Percentiles rank a stretch among this genome's conserved stretches.
Conservation (phyloP, 495 filamentous ascomycete genomes). For the Daldinia vernicosa region DNA sequence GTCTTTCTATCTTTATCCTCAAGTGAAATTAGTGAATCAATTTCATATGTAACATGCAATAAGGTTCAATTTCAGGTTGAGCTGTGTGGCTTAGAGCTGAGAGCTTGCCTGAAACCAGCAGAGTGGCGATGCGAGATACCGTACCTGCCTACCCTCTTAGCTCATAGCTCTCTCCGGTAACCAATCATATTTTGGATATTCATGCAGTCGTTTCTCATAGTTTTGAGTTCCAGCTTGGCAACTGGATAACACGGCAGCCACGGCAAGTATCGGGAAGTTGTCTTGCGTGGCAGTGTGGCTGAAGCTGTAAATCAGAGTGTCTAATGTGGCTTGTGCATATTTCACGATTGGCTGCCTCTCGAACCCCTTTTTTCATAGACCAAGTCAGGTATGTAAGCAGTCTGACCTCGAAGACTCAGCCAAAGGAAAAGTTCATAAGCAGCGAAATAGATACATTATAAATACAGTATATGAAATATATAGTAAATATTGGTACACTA, state of each 20-base stretch:
- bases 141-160: constrained; percentile 9
- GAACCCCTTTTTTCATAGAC: background rate
- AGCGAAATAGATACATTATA: too few species aligned
- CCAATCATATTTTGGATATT: constrained; percentile 20
- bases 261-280: background rate
- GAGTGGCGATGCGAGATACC: constrained; percentile 16
- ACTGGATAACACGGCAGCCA: constrained; percentile 4
- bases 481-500: background rate
- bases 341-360: background rate
- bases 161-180: background rate
- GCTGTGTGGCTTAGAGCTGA: constrained; percentile 21
- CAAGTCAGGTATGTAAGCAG: too few species aligned
- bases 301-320: background rate
- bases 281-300: constrained; percentile 31
- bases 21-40: background rate
- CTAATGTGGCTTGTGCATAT: background rate
- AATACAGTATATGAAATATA: too few species aligned
- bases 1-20: constrained; percentile 3
- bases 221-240: background rate
- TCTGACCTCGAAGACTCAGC: too few species aligned
- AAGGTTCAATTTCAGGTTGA: constrained; percentile 12
- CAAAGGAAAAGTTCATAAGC: too few species aligned
- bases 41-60: background rate
- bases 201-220: constrained; percentile 6
- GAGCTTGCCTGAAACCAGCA: constrained; percentile 5